Base-by-base conservation (phyloP, 805 yeast species). In the Babjeviella inositovora region DNA sequence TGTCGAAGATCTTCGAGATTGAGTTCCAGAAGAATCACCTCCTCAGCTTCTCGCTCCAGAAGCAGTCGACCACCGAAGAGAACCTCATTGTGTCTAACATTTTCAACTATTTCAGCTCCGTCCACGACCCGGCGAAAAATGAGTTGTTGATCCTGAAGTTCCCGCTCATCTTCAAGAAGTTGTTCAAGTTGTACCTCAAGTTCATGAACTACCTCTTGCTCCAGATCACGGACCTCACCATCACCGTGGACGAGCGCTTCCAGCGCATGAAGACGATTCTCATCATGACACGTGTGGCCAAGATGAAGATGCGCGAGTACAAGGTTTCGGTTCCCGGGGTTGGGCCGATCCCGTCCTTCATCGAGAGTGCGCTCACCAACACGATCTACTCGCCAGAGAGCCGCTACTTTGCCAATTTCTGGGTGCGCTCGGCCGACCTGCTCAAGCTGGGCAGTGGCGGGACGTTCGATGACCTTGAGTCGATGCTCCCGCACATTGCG, bases 311-410 rank as follows among this genome's bases (percentile, higher is more conserved):
- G 85, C 35, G 38, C 21, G 55, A 45, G n/a, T 45, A 41, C 19
- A 56, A 43, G 24, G 51, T 56, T 28, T 50, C 50, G 5, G 11
- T 21, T 8, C 8, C n/a, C 10, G 23, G 23, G 11, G 8, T 7
- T 7, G 22, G 23, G 14, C 12, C 19, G 6, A 13, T 85, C 11
- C 95, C 96, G 4, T 76, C 93, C 2, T 74, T 84, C 41, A 57
- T 87, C 25, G 97, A 87, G 43, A 58, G 84, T 3, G 80, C 90
- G 8, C 53, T 85, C 17, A 55, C 65, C 1, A 67, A 76, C 33
- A 81, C 84, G 2, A 62, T 85, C 10, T 53, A 80, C 15, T 59
- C 87, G 2, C 94, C 95, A 0, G 90, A 79, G 38, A 69, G 87
- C 15, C 59, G 97, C 28, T 43, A 56, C 10, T 81, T 65, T 39